Percentiles rank a stretch among this genome's conserved stretches.
These are phyloP conservation scores for Lipomyces spencermartinsiae DNA, from an alignment of 805 yeast species.

Conservation along the genomic window DNA sequence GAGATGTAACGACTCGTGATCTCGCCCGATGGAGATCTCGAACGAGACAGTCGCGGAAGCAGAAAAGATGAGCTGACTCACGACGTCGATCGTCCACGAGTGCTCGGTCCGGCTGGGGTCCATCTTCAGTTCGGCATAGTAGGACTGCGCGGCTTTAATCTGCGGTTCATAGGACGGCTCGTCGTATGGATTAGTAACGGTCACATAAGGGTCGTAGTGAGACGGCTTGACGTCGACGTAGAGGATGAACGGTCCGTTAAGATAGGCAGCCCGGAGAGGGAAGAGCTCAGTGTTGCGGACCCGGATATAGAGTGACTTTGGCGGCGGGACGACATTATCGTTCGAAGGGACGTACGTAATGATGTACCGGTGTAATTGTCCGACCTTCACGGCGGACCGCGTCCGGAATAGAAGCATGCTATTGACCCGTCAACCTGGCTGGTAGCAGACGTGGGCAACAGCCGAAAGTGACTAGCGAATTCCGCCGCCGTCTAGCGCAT, in stretches of 20 bases:
- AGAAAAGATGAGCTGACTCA: constrained; percentile 79
- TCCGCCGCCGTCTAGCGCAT: background rate
- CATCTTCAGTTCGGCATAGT: constrained; percentile 60
- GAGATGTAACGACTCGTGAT: constrained; percentile 39
- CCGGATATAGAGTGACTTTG: constrained; percentile 22
- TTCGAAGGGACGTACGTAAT: constrained; percentile 57
- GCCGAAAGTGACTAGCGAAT: background rate
- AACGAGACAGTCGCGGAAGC: constrained; percentile 71
- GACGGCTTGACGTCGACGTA: constrained; percentile 80
- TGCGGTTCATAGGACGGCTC: constrained; percentile 53
- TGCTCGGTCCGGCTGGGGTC: constrained; percentile 53
- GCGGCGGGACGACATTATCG: constrained; percentile 30
- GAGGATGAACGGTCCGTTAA: constrained; percentile 87
- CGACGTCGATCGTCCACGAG: constrained; percentile 80
- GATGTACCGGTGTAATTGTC: constrained; percentile 63
- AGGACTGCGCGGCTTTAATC: constrained; percentile 74
- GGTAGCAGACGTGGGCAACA: background rate
- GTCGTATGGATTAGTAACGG: constrained; percentile 47
- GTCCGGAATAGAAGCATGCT: constrained; percentile 41
- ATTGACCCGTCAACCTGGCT: background rate
- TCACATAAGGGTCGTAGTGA: constrained; percentile 62
- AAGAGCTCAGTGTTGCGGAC: constrained; percentile 33
- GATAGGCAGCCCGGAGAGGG: constrained; percentile 69
- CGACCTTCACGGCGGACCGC: constrained; percentile 56
- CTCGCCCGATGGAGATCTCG: constrained; percentile 60